These are phyloP conservation scores for Aplosporella prunicola DNA, from an alignment of 2,329 filamentous ascomycete species.

Conservation along the genomic window DNA sequence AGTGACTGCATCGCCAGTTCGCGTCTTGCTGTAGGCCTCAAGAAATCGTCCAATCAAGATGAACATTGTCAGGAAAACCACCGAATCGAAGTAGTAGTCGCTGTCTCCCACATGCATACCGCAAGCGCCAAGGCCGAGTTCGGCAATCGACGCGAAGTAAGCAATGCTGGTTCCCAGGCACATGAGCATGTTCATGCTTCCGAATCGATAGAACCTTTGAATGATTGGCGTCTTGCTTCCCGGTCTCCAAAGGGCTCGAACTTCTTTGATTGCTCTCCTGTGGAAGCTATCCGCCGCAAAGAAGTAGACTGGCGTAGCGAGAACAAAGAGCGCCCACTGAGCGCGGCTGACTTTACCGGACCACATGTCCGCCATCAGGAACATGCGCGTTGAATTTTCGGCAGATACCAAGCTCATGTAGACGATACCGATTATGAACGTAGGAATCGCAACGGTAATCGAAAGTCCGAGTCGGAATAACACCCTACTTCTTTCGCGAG, in stretches of 20 bases:
- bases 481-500: slow-evolving; percentile 58
- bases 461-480: slow-evolving; percentile 63
- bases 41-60: slow-evolving; percentile 64
- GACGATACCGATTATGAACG: slow-evolving; percentile 78
- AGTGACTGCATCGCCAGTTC: slow-evolving; percentile 76
- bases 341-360: slow-evolving; percentile 62
- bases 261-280: slow-evolving; percentile 64
- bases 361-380: slow-evolving; percentile 61
- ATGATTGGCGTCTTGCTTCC: slow-evolving; percentile 64
- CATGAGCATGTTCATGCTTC: slow-evolving; percentile 93
- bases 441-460: slow-evolving; percentile 62
- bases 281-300: slow-evolving; percentile 83
- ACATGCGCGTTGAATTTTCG: slow-evolving; percentile 49
- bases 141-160: slow-evolving; percentile 71
- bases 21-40: slow-evolving; percentile 86
- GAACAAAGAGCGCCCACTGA: slow-evolving; percentile 69
- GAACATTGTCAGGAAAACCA: slow-evolving; percentile 86
- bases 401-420: slow-evolving; percentile 74
- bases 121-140: slow-evolving; percentile 54
- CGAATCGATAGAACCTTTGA: slow-evolving; percentile 79
- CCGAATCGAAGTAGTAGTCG: slow-evolving; percentile 73
- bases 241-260: slow-evolving; percentile 66
- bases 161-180: slow-evolving; percentile 81
- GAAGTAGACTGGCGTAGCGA: slow-evolving; percentile 81
- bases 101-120: slow-evolving; percentile 25